Base-by-base conservation (phyloP, 2,329 filamentous ascomycete species). In the Aspergillus spinulosporus region DNA sequence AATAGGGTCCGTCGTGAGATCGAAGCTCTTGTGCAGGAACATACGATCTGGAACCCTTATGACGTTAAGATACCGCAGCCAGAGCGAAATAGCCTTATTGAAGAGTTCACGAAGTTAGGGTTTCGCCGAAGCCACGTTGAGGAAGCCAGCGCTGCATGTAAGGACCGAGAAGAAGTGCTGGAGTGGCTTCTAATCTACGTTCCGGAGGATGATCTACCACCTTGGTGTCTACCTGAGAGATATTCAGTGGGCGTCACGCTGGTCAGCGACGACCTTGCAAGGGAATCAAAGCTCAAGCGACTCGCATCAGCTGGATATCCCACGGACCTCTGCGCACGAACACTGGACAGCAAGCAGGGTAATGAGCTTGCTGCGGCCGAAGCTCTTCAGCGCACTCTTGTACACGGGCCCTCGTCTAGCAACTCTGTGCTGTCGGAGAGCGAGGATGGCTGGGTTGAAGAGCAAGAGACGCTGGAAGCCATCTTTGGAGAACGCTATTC, bases 171-270 rank as follows among this genome's bases (percentile, higher is more conserved):
- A 70, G 94, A 99, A 74, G 88, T 91, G 12, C 81, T 99, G 2
- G 93, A 97, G 72, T 99, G 94, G 94, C 82, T 99, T n/a, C 82
- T 99, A 48, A 92, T 97, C 51, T 93, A 99, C 73, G 92, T 99
- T 2, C 94, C 94, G 1, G 94, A 99, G 70, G 94, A 99, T 69
- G 94, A 97, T 67, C 78, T 97, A n/a, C 94, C 94, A 1, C 80
- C 84, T 5, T 97, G 93, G 92, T 90, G 90, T 64, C 78, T 99
- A 42, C 94, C 94, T 0, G 92, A 95, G 74, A 89, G 87, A 59
- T 99, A 99, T 71, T 87, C 89, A 8, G 93, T 92, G 29, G 94
- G 94, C 21, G 88, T 97, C 28, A 91, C 88, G 44, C 87, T 99
- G 61, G 93, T 87, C 1, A 89, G 89, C 49, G 88, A 87, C 5